Base-by-base conservation (phyloP, 768 basidiomycete species). In the Leccinum truebloodii region DNA sequence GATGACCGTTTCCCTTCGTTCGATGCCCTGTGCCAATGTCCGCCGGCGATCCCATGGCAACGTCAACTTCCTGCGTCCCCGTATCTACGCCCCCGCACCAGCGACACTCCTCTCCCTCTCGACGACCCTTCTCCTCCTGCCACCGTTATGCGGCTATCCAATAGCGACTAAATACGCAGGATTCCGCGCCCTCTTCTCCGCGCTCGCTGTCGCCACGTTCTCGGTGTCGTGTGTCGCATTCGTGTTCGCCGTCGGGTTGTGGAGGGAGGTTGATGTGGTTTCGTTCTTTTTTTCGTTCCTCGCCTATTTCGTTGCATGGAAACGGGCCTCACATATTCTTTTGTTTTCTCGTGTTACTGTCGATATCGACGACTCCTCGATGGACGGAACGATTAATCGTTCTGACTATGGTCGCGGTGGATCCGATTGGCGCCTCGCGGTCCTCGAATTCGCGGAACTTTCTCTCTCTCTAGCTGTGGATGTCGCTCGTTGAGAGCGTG, bases 331-430 rank as follows among this genome's bases (percentile, higher is more conserved):
- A 22, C 50, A 8, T 14, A 16, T 24, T 13, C 48, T 24, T 49
- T 22, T 13, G 6, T 26, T 26, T 26, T 46, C 20, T 46, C 41
- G 16, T 41, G 8, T 41, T n/a, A 18, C 8, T 9, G n/a, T 41
- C 41, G 41, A 8, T 4, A 18, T 41, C 18, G n/a, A 18, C 41
- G 41, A 18, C 41, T 91, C 88, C 53, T 89, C 84, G 63, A 89
- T 84, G 9, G 87, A 86, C 73, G 35, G 14, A 35, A 35, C 35
- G 32, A 24, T 24, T 24, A 12, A 35, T 35, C 1, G 13, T 35
- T 35, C 35, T 13, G 35, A 35, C 35, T 6, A 35, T 14, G 35
- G 73, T 71, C 54, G 69, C 35, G 13, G 13, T 35, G 34, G 34
- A 35, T 35, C 5, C 13, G 34, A 35, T 12, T 35, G 34, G 34